Evolutionary conservation across 2,329 filamentous ascomycete genomes (phyloP), one percentile per base, ranked within the genome.

Genomic region (Knoxdaviesia proteae): DNA sequence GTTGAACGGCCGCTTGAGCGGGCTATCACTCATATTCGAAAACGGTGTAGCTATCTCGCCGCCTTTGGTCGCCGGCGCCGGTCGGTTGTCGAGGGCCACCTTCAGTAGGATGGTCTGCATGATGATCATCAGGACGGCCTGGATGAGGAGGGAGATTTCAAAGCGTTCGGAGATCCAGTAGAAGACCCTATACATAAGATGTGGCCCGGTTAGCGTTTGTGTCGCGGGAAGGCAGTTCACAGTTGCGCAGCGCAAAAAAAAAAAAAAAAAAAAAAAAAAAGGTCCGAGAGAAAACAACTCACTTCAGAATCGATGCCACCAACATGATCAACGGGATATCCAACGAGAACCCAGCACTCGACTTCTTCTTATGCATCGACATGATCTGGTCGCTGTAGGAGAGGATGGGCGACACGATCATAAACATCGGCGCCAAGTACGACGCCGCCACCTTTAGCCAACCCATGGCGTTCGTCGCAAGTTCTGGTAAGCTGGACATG

Each of bases 291-390:
- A 33, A 32, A 7, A 34, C 33, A 32, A 45, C 61, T 39, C 54
- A 79, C 72, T 74, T 74, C 44, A 79, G 60, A 43, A 80, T 60
- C 4, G 75, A 80, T 32, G 77, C 74, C 43, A 80, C 67, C 41
- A 81, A 69, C 77, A 81, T 81, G 47, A 81, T 81, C 45, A 81
- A 61, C 33, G 77, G 77, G 38, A 80, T 80, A 51, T 81, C 77
- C 47, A 81, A 64, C 11, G 76, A 80, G 59, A 80, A 80, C 44
- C 76, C 75, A 9, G 71, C 72, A 49, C 74, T 80, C 38, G 73
- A 74, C 56, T 70, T 74, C 44, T 61, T 65, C 51, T 68, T 64
- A 52, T 77, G 68, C 69, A 81, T 81, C 34, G 75, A 69, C 39
- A 74, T 53, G 31, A 70, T 73, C 60, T 79, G 74, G 59, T 80